Percentiles rank a stretch among this genome's conserved stretches.
Conservation (phyloP, 2,329 filamentous ascomycete genomes). For the Cladophialophora chaetospira region DNA sequence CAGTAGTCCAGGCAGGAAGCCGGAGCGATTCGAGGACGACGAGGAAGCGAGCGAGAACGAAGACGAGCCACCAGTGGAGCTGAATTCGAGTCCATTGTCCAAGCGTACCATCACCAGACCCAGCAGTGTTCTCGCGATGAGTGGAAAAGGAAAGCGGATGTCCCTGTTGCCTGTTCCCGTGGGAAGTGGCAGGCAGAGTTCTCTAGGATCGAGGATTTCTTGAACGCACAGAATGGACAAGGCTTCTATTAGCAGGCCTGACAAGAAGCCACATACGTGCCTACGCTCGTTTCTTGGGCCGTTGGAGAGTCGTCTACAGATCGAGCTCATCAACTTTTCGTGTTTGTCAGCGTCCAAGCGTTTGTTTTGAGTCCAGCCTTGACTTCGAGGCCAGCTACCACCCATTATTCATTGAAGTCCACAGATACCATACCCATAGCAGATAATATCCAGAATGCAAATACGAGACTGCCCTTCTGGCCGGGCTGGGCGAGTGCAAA, state of each 20-base stretch:
- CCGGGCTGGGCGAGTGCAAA: neutral
- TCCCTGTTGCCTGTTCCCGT: slow-evolving; percentile 31
- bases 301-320: neutral
- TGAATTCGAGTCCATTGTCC: slow-evolving; percentile 32
- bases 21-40: slow-evolving; percentile 17
- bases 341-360: slow-evolving; percentile 24
- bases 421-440: neutral
- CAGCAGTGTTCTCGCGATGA: slow-evolving; percentile 30
- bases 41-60: slow-evolving; percentile 26
- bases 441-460: neutral
- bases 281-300: slow-evolving; percentile 11
- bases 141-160: slow-evolving; percentile 33
- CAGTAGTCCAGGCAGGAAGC: slow-evolving; percentile 5
- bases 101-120: slow-evolving; percentile 33
- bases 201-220: slow-evolving; percentile 24
- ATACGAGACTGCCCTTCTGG: neutral
- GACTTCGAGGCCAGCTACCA: neutral
- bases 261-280: slow-evolving; percentile 13
- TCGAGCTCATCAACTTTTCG: slow-evolving; percentile 5
- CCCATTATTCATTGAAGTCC: neutral
- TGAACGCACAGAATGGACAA: slow-evolving; percentile 6
- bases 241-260: slow-evolving; percentile 23
- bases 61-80: slow-evolving; percentile 31
- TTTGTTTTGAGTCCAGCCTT: slow-evolving; percentile 7
- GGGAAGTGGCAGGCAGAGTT: slow-evolving; percentile 28